These are phyloP conservation scores for Xylogone sp. DNA, from an alignment of 2,329 filamentous ascomycete genomes.

Conservation along the genomic window DNA sequence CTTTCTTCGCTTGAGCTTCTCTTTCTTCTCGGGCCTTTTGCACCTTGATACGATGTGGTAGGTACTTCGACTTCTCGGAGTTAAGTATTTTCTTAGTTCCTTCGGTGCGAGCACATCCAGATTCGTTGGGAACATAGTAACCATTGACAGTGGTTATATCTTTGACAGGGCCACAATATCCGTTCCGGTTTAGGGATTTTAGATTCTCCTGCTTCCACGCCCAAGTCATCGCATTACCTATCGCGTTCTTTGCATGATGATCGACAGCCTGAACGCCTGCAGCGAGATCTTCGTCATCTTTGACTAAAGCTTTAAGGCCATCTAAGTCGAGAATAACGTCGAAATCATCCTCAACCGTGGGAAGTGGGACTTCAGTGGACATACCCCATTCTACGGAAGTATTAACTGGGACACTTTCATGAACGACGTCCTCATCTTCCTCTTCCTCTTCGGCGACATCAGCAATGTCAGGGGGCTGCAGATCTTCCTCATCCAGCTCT, in stretches of 20 bases:
- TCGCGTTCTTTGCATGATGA: slow-evolving; percentile 35
- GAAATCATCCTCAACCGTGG: slow-evolving; percentile 64
- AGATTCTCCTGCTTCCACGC: slow-evolving; percentile 70
- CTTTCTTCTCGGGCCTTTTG: slow-evolving; percentile 87
- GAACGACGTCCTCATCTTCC: slow-evolving; percentile 28
- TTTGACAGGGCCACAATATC: slow-evolving; percentile 40
- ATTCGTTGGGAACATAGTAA: slow-evolving; percentile 80
- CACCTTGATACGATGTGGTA: slow-evolving; percentile 96
- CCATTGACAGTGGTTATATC: slow-evolving; percentile 48
- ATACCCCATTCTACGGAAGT: slow-evolving; percentile 55
- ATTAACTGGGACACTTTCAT: slow-evolving; percentile 33
- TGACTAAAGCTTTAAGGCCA: slow-evolving; percentile 65
- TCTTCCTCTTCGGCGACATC: slow-evolving; percentile 22
- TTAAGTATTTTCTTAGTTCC: slow-evolving; percentile 94
- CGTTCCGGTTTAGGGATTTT: slow-evolving; percentile 62
- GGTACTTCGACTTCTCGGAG: slow-evolving; percentile 95
- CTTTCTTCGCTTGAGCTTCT: slow-evolving; percentile 70
- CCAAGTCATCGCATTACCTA: slow-evolving; percentile 60
- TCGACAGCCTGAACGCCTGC: slow-evolving; percentile 50
- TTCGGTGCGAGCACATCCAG: slow-evolving; percentile 86
- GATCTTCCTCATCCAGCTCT: slow-evolving; percentile 40
- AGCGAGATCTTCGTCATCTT: slow-evolving; percentile 64
- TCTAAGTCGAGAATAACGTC: slow-evolving; percentile 64
- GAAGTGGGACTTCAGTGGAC: slow-evolving; percentile 52
- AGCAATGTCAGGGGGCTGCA: slow-evolving; percentile 30